A percentile compares a stretch with the other conserved stretches of the same genome.
Conservation (phyloP, 148 eudicot genomes). For the Rhododendron molle region DNA sequence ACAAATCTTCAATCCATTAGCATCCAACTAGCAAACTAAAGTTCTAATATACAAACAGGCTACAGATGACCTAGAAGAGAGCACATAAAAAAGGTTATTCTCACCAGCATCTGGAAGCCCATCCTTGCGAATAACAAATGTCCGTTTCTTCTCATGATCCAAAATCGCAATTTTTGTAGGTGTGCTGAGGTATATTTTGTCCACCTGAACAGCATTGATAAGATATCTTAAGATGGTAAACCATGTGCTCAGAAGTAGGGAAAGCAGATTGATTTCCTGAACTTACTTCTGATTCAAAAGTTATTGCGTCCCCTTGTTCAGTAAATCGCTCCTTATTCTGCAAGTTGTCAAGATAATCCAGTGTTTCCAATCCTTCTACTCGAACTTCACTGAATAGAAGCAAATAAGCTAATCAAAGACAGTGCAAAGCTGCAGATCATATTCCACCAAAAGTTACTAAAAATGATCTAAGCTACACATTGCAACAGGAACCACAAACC, state of each 20-base stretch:
- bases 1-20: neutral
- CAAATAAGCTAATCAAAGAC: constrained; percentile 6
- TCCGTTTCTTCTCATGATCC: constrained; percentile 87
- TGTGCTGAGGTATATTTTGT: constrained; percentile 75
- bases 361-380: constrained; percentile 80
- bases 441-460: neutral
- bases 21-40: neutral
- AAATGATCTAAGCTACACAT: neutral
- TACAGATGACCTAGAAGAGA: neutral
- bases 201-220: constrained; percentile 38
- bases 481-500: constrained; percentile 5
- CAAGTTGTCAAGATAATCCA: constrained; percentile 84
- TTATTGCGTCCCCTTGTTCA: constrained; percentile 92
- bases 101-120: constrained; percentile 96
- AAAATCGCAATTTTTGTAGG: constrained; percentile 77
- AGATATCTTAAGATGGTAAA: neutral
- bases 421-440: constrained; percentile 1
- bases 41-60: neutral
- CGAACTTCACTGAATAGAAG: constrained; percentile 68
- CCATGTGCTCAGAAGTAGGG: neutral
- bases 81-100: neutral
- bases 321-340: constrained; percentile 62
- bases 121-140: constrained; percentile 79
- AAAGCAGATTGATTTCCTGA: constrained; percentile 3
- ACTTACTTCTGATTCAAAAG: constrained; percentile 83